phyloP scores from a whole-genome alignment of 345 rosid genomes.

The Angophora floribunda region DNA sequence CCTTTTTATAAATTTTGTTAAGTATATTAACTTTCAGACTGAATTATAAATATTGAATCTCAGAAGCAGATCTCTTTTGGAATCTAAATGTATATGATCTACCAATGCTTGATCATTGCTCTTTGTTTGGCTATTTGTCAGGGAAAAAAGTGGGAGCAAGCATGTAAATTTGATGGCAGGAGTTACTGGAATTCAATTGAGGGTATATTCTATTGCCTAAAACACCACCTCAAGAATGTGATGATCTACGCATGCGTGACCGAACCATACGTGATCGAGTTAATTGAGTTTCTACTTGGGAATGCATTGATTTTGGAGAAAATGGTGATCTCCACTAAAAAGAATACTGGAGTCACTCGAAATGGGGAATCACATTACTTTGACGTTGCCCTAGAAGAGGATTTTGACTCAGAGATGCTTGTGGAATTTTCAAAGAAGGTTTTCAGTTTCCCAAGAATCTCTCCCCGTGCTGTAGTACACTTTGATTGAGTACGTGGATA shows the following conservation, averaged over 20 bases:
- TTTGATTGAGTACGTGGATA: neutral
- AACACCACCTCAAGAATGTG: neutral
- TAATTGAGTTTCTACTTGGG: neutral
- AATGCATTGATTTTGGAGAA: constrained; percentile 1
- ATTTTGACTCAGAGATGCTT: neutral
- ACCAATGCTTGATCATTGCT: neutral
- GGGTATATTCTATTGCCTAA: neutral
- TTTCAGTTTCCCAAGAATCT: neutral
- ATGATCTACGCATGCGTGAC: neutral
- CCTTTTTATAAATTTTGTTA: too few relatives aligned
- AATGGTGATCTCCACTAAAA: neutral
- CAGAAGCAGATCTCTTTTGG: neutral
- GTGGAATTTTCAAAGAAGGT: neutral
- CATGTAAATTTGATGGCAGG: neutral
- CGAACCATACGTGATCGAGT: neutral
- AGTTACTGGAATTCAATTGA: neutral
- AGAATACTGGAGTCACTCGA: neutral
- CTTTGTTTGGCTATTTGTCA: neutral
- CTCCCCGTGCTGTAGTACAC: neutral
- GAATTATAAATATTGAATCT: neutral
- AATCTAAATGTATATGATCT: too few relatives aligned
- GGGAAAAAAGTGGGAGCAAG: neutral
- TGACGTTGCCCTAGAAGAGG: neutral
- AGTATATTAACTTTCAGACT: neutral
- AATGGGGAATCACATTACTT: too few relatives aligned